Base-by-base conservation (phyloP, 495 filamentous ascomycete genomes). In the Tuber brumale region DNA sequence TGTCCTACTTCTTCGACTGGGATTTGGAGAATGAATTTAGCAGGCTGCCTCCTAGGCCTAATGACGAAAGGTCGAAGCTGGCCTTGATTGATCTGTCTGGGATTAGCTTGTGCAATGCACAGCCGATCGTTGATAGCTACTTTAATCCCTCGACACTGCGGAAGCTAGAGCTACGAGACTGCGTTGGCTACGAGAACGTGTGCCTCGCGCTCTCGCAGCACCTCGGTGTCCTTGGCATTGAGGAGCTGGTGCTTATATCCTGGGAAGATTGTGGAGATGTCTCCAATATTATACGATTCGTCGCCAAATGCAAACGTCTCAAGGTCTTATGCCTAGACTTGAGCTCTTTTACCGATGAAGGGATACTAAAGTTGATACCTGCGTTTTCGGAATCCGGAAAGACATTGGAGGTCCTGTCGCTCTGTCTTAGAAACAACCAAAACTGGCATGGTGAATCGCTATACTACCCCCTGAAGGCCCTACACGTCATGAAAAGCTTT, bases 111-210 rank as follows among this genome's bases (percentile, higher is more conserved):
- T 31, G 39, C 57, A 39, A 76, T 57, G 37, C 19, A 21, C 19
- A 73, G 23, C 27, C 35, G 23, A 41, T 69, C 39, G 7, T 76
- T 42, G 46, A 71, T 41, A 43, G 70, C 6, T 73, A 72, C 46
- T 73, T 76, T 39, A 76, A 73, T 21, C 46, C 70, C 16, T 73
- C 18, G 19, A 73, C 70, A 14, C 74, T 76, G 9, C 74, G 74
- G 18, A 48, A 31, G 44, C 39, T 76, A 44, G 37, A 19, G 39
- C 41, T 73, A 35, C 5, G 37, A 39, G 35, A 61, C 23, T 76
- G 48, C 45, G 23, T 44, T 41, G n/a, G 51, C 37, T 27, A 23
- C 37, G 19, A 48, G 35, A 21, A 69, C 18, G 27, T 76, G n/a
- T 37, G 61, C 16, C 44, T 44, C 42, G 46, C 35, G 18, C 41